Evolutionary conservation across 805 yeast genomes (phyloP).

Genomic region (Candida rishiriensis): DNA sequence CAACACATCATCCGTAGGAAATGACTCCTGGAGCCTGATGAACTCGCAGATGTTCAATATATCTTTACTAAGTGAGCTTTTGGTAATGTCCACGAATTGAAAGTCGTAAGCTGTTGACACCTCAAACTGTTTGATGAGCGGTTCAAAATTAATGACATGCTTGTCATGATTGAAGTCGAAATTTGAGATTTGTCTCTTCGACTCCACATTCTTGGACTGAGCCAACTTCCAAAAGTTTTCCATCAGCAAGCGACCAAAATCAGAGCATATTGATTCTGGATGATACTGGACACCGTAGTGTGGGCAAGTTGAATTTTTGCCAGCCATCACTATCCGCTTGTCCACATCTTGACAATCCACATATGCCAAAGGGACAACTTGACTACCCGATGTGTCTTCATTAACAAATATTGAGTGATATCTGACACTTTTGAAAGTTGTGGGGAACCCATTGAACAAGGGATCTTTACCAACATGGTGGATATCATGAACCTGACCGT

Average conservation of each 20-base stretch:
- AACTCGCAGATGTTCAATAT: slow-evolving; percentile 45
- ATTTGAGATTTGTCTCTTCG: neutral
- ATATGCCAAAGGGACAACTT: slow-evolving; percentile 56
- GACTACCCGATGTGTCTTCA: slow-evolving; percentile 11
- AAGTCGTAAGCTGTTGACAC: slow-evolving; percentile 6
- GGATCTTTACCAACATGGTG: slow-evolving; percentile 21
- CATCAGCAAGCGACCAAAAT: slow-evolving; percentile 55
- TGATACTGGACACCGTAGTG: slow-evolving; percentile 95
- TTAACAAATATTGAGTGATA: slow-evolving; percentile 79
- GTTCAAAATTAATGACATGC: slow-evolving; percentile 20
- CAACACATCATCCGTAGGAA: slow-evolving; percentile 43
- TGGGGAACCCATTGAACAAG: slow-evolving; percentile 39
- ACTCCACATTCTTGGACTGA: slow-evolving; percentile 15
- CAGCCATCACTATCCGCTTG: slow-evolving; percentile 69
- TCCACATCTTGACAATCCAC: slow-evolving; percentile 38
- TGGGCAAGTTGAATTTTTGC: slow-evolving; percentile 52
- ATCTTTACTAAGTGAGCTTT: slow-evolving; percentile 1
- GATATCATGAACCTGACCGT: slow-evolving; percentile 76
- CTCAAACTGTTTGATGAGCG: slow-evolving; percentile 19
- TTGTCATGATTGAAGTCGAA: slow-evolving; percentile 10
- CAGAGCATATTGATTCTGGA: slow-evolving; percentile 90
- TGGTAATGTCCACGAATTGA: slow-evolving; percentile 11
- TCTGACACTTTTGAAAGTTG: slow-evolving; percentile 63
- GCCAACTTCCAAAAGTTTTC: slow-evolving; percentile 59
- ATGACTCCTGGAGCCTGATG: slow-evolving; percentile 14